Evolutionary conservation across 768 basidiomycete genomes (phyloP).

Genomic region (Gyrodon lividus): DNA sequence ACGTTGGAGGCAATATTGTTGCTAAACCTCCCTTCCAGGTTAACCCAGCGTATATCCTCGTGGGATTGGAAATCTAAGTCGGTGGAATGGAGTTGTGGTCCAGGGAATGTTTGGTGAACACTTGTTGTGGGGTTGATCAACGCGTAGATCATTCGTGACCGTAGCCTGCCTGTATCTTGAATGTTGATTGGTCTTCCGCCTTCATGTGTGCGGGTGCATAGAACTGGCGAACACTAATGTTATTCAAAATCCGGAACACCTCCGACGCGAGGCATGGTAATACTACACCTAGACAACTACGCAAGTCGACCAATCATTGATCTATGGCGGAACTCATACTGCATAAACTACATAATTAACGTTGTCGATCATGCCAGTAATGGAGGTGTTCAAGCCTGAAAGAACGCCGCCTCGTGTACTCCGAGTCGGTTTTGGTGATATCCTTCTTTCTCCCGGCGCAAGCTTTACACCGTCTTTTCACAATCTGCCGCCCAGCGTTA

Average conservation of each 20-base stretch:
- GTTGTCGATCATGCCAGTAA: no score
- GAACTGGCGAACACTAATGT: no score
- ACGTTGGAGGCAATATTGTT: slow-evolving; percentile 84
- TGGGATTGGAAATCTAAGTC: slow-evolving; percentile 76
- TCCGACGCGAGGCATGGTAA: no score
- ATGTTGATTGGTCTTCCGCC: background rate
- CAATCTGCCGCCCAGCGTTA: background rate
- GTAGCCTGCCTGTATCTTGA: background rate
- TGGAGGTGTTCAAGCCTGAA: no score
- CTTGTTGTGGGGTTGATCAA: slow-evolving; percentile 26
- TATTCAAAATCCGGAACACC: no score
- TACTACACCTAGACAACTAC: no score
- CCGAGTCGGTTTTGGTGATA: no score
- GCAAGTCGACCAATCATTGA: no score
- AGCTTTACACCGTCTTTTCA: background rate
- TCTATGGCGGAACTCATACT: no score
- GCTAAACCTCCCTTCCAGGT: slow-evolving; percentile 77
- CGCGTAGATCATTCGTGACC: slow-evolving; percentile 7
- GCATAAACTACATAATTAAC: no score
- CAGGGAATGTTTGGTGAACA: slow-evolving; percentile 26
- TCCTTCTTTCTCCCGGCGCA: no score
- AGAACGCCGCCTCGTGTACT: no score
- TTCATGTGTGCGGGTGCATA: background rate
- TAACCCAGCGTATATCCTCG: slow-evolving; percentile 75
- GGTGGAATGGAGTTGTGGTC: slow-evolving; percentile 11